These are phyloP conservation scores for Pythium folliculosum DNA, from an alignment of 352 stramenopile genomes.

Conservation along the genomic window DNA sequence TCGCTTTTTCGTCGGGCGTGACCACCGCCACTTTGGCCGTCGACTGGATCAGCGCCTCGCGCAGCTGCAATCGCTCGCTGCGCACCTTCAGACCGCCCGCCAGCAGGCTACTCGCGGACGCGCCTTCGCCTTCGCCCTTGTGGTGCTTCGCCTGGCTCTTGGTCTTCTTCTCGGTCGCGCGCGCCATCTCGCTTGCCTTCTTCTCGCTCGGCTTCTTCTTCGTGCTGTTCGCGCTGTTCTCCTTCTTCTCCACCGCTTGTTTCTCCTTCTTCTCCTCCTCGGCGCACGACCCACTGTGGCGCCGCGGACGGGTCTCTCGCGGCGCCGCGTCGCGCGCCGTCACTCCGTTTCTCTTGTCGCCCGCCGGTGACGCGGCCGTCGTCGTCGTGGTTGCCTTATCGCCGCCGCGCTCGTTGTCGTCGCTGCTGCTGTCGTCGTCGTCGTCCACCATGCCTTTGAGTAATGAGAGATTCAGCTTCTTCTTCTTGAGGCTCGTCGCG, in stretches of 20 bases:
- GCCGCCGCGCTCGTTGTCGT: too few relatives aligned
- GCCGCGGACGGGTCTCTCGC: neutral
- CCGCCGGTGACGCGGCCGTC: neutral
- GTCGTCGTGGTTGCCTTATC: neutral
- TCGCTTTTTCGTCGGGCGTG: slow-evolving; percentile 2
- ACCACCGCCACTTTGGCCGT: neutral
- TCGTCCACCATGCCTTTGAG: slow-evolving; percentile 15
- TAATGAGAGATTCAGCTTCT: slow-evolving; percentile 11
- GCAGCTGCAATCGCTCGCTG: slow-evolving; percentile 29
- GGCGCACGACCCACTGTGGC: neutral
- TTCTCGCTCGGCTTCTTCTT: slow-evolving; percentile 1
- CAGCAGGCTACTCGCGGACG: neutral
- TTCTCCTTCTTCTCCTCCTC: slow-evolving; percentile 3
- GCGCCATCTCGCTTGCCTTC: slow-evolving; percentile 7
- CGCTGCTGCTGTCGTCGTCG: slow-evolving; percentile 29
- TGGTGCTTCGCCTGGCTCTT: too few relatives aligned
- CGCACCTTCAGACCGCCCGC: slow-evolving; percentile 7
- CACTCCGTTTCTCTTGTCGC: neutral
- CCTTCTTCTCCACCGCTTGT: neutral
- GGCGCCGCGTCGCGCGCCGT: neutral
- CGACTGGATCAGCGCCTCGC: slow-evolving; percentile 18
- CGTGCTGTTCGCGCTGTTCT: neutral
- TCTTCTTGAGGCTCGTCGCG: neutral
- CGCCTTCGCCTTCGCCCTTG: neutral
- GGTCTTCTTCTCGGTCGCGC: too few relatives aligned